Evolutionary conservation across 345 rosid species (phyloP).

Genomic region (Moricandia moricandioides): DNA sequence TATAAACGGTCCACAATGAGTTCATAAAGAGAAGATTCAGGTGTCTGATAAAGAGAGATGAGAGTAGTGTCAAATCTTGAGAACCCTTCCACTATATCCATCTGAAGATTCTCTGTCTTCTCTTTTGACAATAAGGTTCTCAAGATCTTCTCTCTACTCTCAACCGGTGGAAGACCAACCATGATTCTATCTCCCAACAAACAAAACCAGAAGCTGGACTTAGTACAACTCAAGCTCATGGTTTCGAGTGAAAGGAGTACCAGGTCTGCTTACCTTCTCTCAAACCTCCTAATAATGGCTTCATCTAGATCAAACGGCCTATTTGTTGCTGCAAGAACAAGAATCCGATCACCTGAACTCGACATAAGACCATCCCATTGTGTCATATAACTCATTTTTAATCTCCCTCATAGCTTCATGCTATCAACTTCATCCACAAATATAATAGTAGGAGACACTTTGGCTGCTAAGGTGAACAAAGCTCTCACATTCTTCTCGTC

Average conservation of each 20-base stretch:
- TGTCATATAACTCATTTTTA: slow-evolving; percentile 57
- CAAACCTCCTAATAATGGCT: slow-evolving; percentile 97
- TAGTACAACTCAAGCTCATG: slow-evolving; percentile 6
- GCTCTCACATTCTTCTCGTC: slow-evolving; percentile 97
- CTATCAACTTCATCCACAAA: slow-evolving; percentile 97
- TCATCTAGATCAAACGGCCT: slow-evolving; percentile 98
- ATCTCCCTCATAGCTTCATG: slow-evolving; percentile 99
- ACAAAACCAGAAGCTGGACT: slow-evolving; percentile 15
- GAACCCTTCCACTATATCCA: slow-evolving; percentile 97
- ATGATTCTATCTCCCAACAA: slow-evolving; percentile 60
- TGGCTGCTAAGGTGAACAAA: slow-evolving; percentile 89
- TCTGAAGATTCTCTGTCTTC: slow-evolving; percentile 71
- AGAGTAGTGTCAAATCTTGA: slow-evolving; percentile 61
- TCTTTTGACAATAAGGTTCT: slow-evolving; percentile 83
- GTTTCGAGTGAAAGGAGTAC: neutral
- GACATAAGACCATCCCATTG: slow-evolving; percentile 99
- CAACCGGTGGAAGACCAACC: slow-evolving; percentile 85
- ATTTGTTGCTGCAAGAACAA: slow-evolving; percentile 99
- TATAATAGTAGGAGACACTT: slow-evolving; percentile 94
- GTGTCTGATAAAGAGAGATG: neutral
- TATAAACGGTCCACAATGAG: slow-evolving; percentile 11
- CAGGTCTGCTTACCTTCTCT: slow-evolving; percentile 56
- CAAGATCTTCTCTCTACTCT: slow-evolving; percentile 85
- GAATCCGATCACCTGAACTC: slow-evolving; percentile 71
- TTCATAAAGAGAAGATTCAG: neutral